Evolutionary conservation across 352 stramenopile species (phyloP).

Genomic region (Phytophthora vignae): DNA sequence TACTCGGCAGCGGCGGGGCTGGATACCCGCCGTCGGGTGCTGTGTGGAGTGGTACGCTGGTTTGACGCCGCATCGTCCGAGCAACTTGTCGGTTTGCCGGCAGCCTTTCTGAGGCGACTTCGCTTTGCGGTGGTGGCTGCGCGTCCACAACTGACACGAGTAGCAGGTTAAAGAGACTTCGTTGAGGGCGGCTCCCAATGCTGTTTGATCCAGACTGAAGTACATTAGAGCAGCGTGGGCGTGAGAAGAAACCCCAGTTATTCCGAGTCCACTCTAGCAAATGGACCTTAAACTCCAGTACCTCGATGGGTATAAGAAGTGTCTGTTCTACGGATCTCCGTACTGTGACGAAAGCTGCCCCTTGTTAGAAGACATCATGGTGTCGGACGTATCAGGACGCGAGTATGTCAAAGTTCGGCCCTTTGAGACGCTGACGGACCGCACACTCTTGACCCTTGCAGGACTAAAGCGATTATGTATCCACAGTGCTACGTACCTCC

Average conservation of each 20-base stretch:
- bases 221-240: too few relatives aligned
- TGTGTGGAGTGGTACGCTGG: conserved; percentile 23
- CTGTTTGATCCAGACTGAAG: too few relatives aligned
- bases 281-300: too few relatives aligned
- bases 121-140: conserved; percentile 39
- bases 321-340: too few relatives aligned
- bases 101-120: conserved; percentile 39
- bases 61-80: not conserved
- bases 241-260: too few relatives aligned
- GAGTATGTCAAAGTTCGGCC: conserved; percentile 24
- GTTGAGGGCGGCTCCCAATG: too few relatives aligned
- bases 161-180: not conserved
- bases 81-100: not conserved
- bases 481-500: not conserved
- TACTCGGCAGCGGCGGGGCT: conserved; percentile 4
- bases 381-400: conserved; percentile 8
- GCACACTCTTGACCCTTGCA: not conserved
- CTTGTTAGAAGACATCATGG: too few relatives aligned
- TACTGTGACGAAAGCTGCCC: too few relatives aligned
- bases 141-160: conserved; percentile 11
- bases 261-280: too few relatives aligned
- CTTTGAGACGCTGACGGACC: conserved; percentile 11
- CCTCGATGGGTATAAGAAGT: too few relatives aligned
- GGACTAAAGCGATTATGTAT: not conserved
- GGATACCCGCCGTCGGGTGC: not conserved